These are phyloP conservation scores for Podospora comata DNA, from an alignment of 495 filamentous ascomycete species.

Conservation along the genomic window DNA sequence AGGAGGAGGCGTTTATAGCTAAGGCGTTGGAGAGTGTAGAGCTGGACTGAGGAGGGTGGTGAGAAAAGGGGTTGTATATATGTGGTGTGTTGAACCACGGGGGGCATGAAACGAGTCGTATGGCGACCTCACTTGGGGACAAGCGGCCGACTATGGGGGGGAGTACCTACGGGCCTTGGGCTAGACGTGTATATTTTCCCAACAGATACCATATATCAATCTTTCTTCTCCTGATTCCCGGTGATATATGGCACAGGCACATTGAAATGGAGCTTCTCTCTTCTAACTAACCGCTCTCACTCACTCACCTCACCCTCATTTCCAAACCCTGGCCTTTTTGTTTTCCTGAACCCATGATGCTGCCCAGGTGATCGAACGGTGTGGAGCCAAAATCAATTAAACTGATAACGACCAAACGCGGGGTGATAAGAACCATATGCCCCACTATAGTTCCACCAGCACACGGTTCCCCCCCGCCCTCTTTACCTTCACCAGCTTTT, in stretches of 20 bases:
- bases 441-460: background rate
- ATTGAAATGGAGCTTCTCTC: too few species aligned
- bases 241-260: too few species aligned
- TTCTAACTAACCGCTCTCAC: background rate
- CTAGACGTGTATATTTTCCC: background rate
- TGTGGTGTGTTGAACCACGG: background rate
- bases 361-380: background rate
- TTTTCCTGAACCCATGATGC: background rate
- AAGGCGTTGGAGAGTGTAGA: conserved; percentile 46
- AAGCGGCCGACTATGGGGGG: background rate
- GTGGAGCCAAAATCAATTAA: background rate
- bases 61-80: background rate
- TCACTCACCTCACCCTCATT: background rate
- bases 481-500: background rate
- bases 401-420: conserved; percentile 9
- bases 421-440: conserved; percentile 15
- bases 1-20: conserved; percentile 35
- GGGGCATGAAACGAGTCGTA: background rate
- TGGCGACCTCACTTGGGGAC: background rate
- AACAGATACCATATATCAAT: background rate
- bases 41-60: conserved; percentile 34
- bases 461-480: background rate
- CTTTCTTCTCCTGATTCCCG: background rate
- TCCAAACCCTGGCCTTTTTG: background rate
- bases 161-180: background rate